These are phyloP conservation scores for Amauroascus verrucosus DNA, from an alignment of 2,329 filamentous ascomycete genomes.

Conservation along the genomic window DNA sequence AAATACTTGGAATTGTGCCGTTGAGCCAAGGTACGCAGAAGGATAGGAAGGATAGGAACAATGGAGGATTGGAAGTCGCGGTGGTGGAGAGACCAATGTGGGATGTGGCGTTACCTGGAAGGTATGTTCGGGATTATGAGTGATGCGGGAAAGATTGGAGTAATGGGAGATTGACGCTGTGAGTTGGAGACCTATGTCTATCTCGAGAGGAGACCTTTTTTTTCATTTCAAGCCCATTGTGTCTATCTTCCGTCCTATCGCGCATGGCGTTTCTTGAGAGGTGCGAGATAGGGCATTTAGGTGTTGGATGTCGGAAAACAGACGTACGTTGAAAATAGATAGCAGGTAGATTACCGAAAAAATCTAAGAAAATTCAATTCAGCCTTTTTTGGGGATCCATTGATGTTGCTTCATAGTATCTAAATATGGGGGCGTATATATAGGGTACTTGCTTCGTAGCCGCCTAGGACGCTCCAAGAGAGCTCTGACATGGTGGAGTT, in stretches of 20 bases:
- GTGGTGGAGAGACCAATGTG: constrained; percentile 78
- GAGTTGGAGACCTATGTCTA: not conserved
- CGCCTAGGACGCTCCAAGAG: too few species aligned
- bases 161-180: too few species aligned
- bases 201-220: not conserved
- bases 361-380: too few species aligned
- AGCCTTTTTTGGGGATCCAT: too few species aligned
- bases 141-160: too few species aligned
- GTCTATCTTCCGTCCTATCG: not conserved
- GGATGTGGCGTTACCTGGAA: constrained; percentile 66
- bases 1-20: constrained; percentile 68
- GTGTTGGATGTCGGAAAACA: not conserved
- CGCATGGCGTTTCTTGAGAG: not conserved
- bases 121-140: constrained; percentile 53
- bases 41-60: constrained; percentile 17
- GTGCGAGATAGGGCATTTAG: not conserved
- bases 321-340: not conserved
- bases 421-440: too few species aligned
- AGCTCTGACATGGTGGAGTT: too few species aligned
- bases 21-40: constrained; percentile 29
- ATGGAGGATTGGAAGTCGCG: constrained; percentile 56
- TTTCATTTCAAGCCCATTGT: not conserved
- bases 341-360: not conserved
- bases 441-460: too few species aligned
- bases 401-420: too few species aligned